Conservation (phyloP, 1,139 yeast genomes). For the Schizosaccharomyces versatilis region DNA sequence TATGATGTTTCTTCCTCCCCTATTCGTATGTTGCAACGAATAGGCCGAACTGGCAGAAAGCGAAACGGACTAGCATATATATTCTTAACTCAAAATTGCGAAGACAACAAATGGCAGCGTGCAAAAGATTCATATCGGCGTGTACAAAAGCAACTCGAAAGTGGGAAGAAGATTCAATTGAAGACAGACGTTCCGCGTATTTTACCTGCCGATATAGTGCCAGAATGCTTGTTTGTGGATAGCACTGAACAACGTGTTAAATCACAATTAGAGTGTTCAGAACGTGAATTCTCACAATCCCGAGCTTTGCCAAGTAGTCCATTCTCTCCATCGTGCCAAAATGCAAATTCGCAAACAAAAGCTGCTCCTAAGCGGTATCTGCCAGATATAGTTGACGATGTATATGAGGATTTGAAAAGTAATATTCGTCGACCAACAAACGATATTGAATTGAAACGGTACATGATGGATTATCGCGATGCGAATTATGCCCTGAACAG, state of each 20-base stretch:
- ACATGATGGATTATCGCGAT: neutral
- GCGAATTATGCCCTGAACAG: neutral
- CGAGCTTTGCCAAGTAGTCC: neutral
- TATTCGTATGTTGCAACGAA: conserved; percentile 75
- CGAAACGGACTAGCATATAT: conserved; percentile 62
- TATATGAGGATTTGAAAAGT: neutral
- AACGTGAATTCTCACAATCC: neutral
- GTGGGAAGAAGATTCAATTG: neutral
- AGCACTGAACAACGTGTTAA: neutral
- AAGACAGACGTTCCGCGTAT: conserved; percentile 1
- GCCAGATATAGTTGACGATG: neutral
- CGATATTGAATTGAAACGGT: neutral
- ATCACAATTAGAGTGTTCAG: neutral
- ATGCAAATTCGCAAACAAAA: neutral
- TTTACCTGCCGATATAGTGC: neutral
- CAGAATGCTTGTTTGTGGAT: neutral
- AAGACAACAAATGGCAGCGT: neutral
- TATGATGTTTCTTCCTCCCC: conserved; percentile 88
- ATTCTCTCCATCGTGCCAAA: neutral
- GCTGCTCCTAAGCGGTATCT: neutral
- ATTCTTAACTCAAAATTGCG: neutral
- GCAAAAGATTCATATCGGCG: neutral
- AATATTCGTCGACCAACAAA: neutral
- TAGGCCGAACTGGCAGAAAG: conserved; percentile 96
- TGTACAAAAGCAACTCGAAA: neutral